phyloP scores from a whole-genome alignment of 768 basidiomycete species.

The Amanita exitialis region DNA sequence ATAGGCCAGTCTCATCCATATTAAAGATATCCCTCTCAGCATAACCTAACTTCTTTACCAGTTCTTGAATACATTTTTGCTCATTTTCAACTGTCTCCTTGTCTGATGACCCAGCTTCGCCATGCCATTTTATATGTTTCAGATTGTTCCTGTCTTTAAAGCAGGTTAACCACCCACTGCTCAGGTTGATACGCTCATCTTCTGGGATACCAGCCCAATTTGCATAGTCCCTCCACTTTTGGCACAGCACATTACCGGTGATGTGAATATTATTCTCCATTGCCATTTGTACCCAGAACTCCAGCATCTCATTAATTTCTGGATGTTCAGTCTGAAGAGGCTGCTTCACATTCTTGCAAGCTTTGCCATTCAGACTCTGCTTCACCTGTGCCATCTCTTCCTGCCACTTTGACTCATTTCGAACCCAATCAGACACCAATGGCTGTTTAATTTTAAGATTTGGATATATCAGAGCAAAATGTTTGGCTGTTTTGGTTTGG shows the following conservation, averaged over 20 bases:
- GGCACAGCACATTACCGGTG: slow-evolving; percentile 22
- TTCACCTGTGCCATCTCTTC: not conserved
- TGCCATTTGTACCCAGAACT: slow-evolving; percentile 25
- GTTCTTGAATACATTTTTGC: no score
- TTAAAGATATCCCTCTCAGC: no score
- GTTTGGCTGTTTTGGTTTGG: slow-evolving; percentile 20
- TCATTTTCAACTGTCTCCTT: no score
- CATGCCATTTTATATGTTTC: no score
- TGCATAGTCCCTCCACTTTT: slow-evolving; percentile 26
- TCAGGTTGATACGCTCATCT: slow-evolving; percentile 22
- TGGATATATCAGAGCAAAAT: slow-evolving; percentile 21
- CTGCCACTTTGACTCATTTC: not conserved
- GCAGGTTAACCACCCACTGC: slow-evolving; percentile 13
- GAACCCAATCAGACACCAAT: not conserved
- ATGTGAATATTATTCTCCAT: slow-evolving; percentile 20
- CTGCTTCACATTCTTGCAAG: not conserved
- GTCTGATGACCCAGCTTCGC: no score
- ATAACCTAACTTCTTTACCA: no score
- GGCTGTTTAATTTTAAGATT: slow-evolving; percentile 13
- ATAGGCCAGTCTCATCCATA: slow-evolving; percentile 6
- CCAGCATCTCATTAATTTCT: slow-evolving; percentile 23
- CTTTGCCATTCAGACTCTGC: slow-evolving; percentile 11
- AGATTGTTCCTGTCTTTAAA: no score
- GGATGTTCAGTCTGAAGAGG: slow-evolving; percentile 19
- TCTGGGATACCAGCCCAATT: slow-evolving; percentile 18